Base-by-base conservation (phyloP, 2,329 filamentous ascomycete species). In the Diaporthe ampelina region DNA sequence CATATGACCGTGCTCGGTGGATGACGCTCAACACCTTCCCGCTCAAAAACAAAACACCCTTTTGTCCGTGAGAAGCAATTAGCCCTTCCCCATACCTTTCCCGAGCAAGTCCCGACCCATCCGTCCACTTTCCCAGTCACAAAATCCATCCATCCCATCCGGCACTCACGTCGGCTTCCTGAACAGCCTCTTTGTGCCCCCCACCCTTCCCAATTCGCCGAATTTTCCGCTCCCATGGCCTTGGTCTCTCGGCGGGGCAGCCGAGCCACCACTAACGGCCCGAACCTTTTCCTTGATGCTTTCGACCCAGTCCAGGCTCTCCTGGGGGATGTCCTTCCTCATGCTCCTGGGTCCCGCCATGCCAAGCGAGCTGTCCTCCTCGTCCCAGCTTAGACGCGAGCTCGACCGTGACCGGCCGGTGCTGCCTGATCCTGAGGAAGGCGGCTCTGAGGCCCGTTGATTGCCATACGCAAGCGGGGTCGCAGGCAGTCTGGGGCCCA, bases 221-320 rank as follows among this genome's bases (percentile, higher is more conserved):
- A 95, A 94, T 59, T 87, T 83, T 78, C 80, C 80, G 37, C 24
- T 32, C 21, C 43, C 76, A 40, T 69, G 69, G 76, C 76, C 77
- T 73, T 75, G 78, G 67, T 74, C 80, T 91, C 59, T 71, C 56
- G 73, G 56, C 6, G 59, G 50, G 15, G 45, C 57, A 24, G 68
- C 72, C 48, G 68, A 48, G 68, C 69, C 91, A 73, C 89, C 89
- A 79, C 92, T 94, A 75, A 91, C 93, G 61, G 91, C 88, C 74
- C 93, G 90, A 54, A 95, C 94, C 80, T 94, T 93, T 79, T 94
- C 93, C 84, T 95, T 93, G 85, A 97, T 93, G 76, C 91, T 94
- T 82, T 95, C 93, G 13, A 97, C 93, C 94, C 94, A 97, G 52
- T 92, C 91, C 74, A 91, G 88, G 80, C 93, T 94, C 82, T 95